Conservation (phyloP, 805 yeast genomes). For the Lipomyces kockii region DNA sequence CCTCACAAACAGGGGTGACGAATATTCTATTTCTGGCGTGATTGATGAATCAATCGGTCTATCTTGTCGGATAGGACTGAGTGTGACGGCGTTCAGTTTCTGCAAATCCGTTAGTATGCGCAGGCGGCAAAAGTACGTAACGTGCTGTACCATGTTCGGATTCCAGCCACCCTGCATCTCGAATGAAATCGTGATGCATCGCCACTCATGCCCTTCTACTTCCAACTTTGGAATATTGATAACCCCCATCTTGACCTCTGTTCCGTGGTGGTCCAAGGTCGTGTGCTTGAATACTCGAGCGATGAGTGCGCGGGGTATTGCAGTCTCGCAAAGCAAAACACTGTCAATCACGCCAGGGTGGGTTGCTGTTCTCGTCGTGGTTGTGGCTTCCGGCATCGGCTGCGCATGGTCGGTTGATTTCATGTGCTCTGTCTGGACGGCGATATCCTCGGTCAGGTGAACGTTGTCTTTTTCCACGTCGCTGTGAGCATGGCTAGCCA, state of each 20-base stretch:
- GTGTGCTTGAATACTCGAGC: background rate
- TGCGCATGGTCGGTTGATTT: background rate
- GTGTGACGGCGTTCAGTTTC: slow-evolving; percentile 2
- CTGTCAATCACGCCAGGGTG: background rate
- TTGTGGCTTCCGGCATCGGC: background rate
- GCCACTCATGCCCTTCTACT: background rate
- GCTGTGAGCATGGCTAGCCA: background rate
- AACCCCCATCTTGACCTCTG: background rate
- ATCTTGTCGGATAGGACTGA: background rate
- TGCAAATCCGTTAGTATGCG: background rate
- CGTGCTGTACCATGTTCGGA: background rate
- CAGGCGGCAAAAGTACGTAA: background rate
- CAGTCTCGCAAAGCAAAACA: background rate
- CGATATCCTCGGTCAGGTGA: background rate
- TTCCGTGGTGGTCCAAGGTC: background rate
- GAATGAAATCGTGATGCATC: background rate
- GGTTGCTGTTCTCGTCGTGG: background rate
- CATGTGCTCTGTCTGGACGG: too few species aligned
- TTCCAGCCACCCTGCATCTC: slow-evolving; percentile 6
- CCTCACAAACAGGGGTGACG: background rate
- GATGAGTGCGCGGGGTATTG: background rate
- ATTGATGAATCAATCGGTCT: background rate
- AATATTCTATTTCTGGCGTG: background rate
- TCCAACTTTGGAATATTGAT: background rate
- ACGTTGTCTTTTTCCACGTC: background rate